Base-by-base conservation (phyloP, 2,329 filamentous ascomycete species). In the Fusarium citri region DNA sequence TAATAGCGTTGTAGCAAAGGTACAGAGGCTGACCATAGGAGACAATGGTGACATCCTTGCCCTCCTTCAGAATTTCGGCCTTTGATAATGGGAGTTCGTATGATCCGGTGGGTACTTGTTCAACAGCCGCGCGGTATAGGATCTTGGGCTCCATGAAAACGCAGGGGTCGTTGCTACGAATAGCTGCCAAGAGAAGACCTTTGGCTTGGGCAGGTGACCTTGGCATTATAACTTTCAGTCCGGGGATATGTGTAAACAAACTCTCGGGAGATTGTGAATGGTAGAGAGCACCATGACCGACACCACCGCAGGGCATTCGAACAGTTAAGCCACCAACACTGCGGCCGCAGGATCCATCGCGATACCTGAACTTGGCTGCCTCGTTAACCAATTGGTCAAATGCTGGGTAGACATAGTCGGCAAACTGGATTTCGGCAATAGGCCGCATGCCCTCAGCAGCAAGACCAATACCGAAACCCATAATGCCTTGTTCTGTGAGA, bases 321-420 rank as follows among this genome's bases (percentile, higher is more conserved):
- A 97, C 89, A 0, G 95, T 95, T 74, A 98, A 79, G 0, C 94
- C 93, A 22, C 94, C 94, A 20, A 87, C 91, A 76, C 88, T 85
- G 56, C 87, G 81, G 1, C 86, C 86, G 54, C 84, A 84, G 20
- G 76, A 68, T 0, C 89, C 89, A 51, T 92, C 91, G 50, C 94
- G 87, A 79, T 94, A 98, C 59, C 94, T 86, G 76, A 92, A 91
- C 81, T 97, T 97, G 65, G 94, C 93, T 0, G 93, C 94, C 81
- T 98, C 94, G 76, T 97, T 97, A 76, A 97, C 94, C 31, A 98
- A 87, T 83, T 98, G 94, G 76, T 98, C 94, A 75, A 97, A 97
- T 0, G 94, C 94, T 5, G 94, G 94, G 78, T 91, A 97, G 57
- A 97, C 90, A 78, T 98, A 98, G 78, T 98, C 94, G 63, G 94